Percentiles rank a stretch among this genome's conserved stretches.
Conservation (phyloP, 2,329 filamentous ascomycete genomes). For the Fusarium citri region DNA sequence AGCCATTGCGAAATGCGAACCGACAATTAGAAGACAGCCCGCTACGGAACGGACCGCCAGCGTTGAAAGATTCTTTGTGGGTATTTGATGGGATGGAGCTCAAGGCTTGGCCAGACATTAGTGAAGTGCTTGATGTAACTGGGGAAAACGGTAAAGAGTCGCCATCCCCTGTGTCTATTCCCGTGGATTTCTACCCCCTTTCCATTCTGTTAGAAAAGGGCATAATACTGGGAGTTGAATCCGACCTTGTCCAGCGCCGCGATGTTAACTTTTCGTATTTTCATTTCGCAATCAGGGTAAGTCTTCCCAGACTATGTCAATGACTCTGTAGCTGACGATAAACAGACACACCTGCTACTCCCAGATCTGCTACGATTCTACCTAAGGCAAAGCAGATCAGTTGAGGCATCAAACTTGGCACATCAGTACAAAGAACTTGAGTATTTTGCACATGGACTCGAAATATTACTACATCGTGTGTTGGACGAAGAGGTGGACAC, state of each 20-base stretch:
- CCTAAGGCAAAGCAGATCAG: slow-evolving; percentile 78
- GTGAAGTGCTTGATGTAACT: slow-evolving; percentile 81
- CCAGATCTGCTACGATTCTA: slow-evolving; percentile 87
- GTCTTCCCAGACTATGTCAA: slow-evolving; percentile 47
- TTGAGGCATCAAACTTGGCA: slow-evolving; percentile 83
- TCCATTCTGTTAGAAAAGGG: slow-evolving; percentile 90
- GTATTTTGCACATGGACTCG: slow-evolving; percentile 93
- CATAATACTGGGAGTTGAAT: slow-evolving; percentile 89
- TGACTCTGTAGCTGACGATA: slow-evolving; percentile 7
- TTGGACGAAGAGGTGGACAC: slow-evolving; percentile 93
- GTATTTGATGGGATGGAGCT: slow-evolving; percentile 90
- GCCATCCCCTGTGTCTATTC: slow-evolving; percentile 78
- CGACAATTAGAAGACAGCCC: slow-evolving; percentile 42
- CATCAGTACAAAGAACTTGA: slow-evolving; percentile 87
- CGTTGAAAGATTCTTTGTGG: slow-evolving; percentile 89
- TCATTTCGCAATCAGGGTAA: slow-evolving; percentile 86
- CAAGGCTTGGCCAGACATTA: slow-evolving; percentile 88
- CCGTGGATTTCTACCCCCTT: slow-evolving; percentile 95
- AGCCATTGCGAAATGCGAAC: slow-evolving; percentile 61
- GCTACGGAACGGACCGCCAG: slow-evolving; percentile 54
- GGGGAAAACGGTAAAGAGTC: slow-evolving; percentile 75
- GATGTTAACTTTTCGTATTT: slow-evolving; percentile 93
- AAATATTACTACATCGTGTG: slow-evolving; percentile 91
- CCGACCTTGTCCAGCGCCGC: slow-evolving; percentile 90
- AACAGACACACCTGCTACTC: slow-evolving; percentile 89